Percentiles rank a stretch among this genome's conserved stretches.
Evolutionary conservation across 768 basidiomycete genomes (phyloP).

Genomic region (Strobilomyces confusus): DNA sequence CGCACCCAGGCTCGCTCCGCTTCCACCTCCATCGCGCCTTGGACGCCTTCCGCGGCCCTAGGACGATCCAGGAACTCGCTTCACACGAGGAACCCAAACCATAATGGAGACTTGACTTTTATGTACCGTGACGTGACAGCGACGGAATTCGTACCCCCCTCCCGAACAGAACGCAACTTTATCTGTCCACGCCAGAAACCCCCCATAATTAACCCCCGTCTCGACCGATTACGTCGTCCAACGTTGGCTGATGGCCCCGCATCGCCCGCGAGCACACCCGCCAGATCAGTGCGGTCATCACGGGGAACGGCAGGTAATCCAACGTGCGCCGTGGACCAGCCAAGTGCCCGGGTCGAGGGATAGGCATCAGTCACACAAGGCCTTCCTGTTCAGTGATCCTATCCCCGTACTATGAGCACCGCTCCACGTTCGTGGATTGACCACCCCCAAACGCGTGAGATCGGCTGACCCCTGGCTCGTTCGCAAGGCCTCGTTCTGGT

Average conservation of each 20-base stretch:
- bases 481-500: not conserved
- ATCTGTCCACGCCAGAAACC: no score
- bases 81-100: constrained; percentile 11
- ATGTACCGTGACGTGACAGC: constrained; percentile 20
- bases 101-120: constrained; percentile 24
- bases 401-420: constrained; percentile 22
- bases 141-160: constrained; percentile 2
- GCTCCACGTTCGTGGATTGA: constrained; percentile 16
- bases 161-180: constrained; percentile 3
- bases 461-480: constrained; percentile 1
- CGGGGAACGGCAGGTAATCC: constrained; percentile 1
- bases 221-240: not conserved
- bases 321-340: constrained; percentile 6
- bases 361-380: not conserved
- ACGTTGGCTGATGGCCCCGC: not conserved
- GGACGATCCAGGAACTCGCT: constrained; percentile 30
- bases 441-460: constrained; percentile 20
- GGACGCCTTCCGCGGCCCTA: constrained; percentile 28
- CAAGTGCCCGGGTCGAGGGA: not conserved
- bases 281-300: not conserved
- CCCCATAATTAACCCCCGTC: no score
- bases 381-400: constrained; percentile 7
- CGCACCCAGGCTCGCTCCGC: not conserved
- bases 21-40: constrained; percentile 4
- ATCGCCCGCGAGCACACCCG: not conserved